Base-by-base conservation (phyloP, 768 basidiomycete genomes). In the Xerocomellus dryophilus region DNA sequence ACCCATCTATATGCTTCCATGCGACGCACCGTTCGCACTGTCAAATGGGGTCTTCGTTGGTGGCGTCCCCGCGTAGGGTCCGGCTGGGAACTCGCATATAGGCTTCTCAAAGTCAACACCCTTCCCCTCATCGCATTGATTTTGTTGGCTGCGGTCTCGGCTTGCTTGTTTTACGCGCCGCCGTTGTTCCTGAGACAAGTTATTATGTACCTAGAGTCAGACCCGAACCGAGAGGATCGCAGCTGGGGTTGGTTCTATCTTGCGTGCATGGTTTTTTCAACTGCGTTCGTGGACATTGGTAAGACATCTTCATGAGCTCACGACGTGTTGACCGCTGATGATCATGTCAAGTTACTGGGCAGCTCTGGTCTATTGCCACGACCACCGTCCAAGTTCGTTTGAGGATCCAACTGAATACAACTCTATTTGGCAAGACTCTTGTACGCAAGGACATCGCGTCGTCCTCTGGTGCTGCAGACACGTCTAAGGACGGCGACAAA, bases 371-470 rank as follows among this genome's bases (percentile, higher is more conserved):
- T 10, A 45, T 88, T 46, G 74, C 87, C 3, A 86, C 83, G 0
- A 88, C 86, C 1, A 79, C 76, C 5, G 69, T 93, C 27, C 86
- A 91, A 73, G 82, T 83, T 46, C 79, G 85, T 29, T 68, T 93
- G 27, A 81, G 81, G 44, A 77, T 86, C 32, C 89, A 93, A 63
- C 76, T 95, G 43, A 93, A 93, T 71, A 84, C 89, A n/a, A 79
- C 85, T 50, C 75, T 95, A 5, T 94, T 89, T 66, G 82, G 83
- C 18, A 95, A 95, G 73, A 93, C 90, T 0, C 80, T 94, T 15
- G 81, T 90, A 14, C 82, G 92, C 43, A 94, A 95, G 70, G 89
- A 93, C 58, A 74, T 88, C 23, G 90, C 89, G 1, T 88, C 86
- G 3, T 81, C 84, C n/a, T 67, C 81, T 8, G 67, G 71, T 5